Base-by-base conservation (phyloP, 345 rosid genomes). In the Pugionium cornutum region DNA sequence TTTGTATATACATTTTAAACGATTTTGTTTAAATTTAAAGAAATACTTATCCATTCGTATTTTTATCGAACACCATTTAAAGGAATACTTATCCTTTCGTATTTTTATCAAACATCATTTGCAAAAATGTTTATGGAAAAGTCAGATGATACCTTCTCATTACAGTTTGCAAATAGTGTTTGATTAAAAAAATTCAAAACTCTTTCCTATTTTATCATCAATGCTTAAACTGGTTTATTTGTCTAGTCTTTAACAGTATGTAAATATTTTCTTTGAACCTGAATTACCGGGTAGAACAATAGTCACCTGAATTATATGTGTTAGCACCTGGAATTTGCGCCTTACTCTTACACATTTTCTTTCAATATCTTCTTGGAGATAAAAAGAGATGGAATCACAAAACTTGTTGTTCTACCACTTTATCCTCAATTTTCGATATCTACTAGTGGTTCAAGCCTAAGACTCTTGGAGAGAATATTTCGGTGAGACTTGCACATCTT, bases 341-440 rank as follows among this genome's bases (percentile, higher is more conserved):
- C 45, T 33, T 50, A 72, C 10, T 57, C 54, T 72, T 33, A 43
- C 48, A 9, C 53, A n/a, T 65, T 36, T 1, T 35, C 31, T 36
- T 36, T 53, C 1, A 8, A 4, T 54, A 55, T 59, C 42, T 41
- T 33, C 32, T 46, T 74, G 63, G 77, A 92, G 99, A 92, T 92
- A 67, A 92, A 89, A 69, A 83, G 74, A 75, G 99, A 92, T 78
- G 83, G 88, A 62, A 88, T 92, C 70, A 74, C 89, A 76, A 92
- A 85, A 82, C 97, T 92, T 51, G 99, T 89, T 67, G 97, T 92
- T 66, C 95, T 92, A 75, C 99, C 99, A 33, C 96, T 92, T 72
- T 92, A 92, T 81, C 99, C 99, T 30, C 97, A 92, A 62, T 92
- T 92, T 80, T 92, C 99, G 4, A 92, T 92, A 83, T 92, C 99